Conservation (phyloP, 2,329 filamentous ascomycete genomes). For the Mollisiaceae sp. region DNA sequence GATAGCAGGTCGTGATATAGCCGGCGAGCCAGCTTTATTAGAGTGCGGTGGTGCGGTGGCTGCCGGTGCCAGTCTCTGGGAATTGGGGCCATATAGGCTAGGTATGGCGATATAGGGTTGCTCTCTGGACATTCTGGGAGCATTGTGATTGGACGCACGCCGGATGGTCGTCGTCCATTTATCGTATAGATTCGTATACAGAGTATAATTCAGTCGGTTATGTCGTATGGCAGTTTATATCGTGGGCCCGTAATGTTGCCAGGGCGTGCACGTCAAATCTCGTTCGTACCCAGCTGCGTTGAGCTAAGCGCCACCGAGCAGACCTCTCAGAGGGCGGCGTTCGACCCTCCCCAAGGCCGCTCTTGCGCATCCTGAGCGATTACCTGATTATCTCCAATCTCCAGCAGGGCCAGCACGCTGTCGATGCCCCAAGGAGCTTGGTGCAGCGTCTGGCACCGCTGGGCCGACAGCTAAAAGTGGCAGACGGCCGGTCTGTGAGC, state of each 20-base stretch:
- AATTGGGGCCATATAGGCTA: conserved; percentile 18
- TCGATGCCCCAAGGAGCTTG: conserved; percentile 24
- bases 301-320: conserved; percentile 23
- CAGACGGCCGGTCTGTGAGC: conserved; percentile 5
- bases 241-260: neutral
- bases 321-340: conserved; percentile 18
- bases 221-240: neutral
- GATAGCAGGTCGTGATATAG: conserved; percentile 8
- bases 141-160: too few relatives aligned
- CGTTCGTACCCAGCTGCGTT: neutral
- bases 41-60: too few relatives aligned
- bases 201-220: neutral
- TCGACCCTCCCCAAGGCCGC: neutral
- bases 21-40: neutral
- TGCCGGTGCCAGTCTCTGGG: conserved; percentile 22
- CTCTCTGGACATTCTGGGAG: too few relatives aligned
- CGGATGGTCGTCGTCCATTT: neutral
- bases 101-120: neutral
- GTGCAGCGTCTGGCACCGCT: conserved; percentile 29
- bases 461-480: neutral
- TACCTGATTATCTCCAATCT: neutral
- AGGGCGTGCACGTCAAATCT: neutral
- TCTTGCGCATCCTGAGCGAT: conserved; percentile 7
- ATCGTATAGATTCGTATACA: too few relatives aligned
- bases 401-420: neutral